Conservation (phyloP, 1,139 yeast species). For the Hyphopichia wangnamkhiaoensis region DNA sequence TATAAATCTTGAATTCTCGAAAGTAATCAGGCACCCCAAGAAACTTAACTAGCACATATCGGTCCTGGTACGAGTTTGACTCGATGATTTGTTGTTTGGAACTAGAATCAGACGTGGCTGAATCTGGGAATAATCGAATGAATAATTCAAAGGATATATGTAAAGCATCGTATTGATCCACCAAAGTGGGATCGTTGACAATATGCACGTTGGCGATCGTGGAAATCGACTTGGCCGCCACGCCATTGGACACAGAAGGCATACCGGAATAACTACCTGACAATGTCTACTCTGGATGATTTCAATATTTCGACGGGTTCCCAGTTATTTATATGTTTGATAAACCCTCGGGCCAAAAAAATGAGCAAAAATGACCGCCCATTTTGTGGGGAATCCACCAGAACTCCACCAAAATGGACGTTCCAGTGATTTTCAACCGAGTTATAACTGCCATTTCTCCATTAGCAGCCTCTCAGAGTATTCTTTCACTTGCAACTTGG, state of each 20-base stretch:
- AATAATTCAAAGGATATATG: slow-evolving; percentile 38
- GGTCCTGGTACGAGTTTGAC: slow-evolving; percentile 12
- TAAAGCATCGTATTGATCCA: slow-evolving; percentile 27
- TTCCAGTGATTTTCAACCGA: too few species aligned
- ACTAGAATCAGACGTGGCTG: slow-evolving; percentile 8
- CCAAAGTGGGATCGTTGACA: slow-evolving; percentile 30
- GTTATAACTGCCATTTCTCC: too few species aligned
- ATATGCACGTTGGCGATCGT: slow-evolving; percentile 33
- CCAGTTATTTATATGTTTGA: too few species aligned
- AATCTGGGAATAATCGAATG: slow-evolving; percentile 31
- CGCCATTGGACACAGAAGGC: too few species aligned
- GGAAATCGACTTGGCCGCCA: slow-evolving; percentile 15
- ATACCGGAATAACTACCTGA: too few species aligned
- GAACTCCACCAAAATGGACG: too few species aligned
- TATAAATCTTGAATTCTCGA: slow-evolving; percentile 34
- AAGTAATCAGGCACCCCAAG: slow-evolving; percentile 50
- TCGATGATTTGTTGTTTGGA: slow-evolving; percentile 4
- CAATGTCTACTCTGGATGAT: too few species aligned
- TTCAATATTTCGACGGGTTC: too few species aligned
- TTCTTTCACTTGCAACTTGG: too few species aligned
- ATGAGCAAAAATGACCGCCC: background rate
- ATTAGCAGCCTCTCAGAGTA: too few species aligned
- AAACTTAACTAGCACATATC: slow-evolving; percentile 36
- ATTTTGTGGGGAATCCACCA: background rate
- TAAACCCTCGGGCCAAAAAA: background rate